A percentile compares a stretch with the other conserved stretches of the same genome.
Evolutionary conservation across 352 stramenopile genomes (phyloP).

Genomic region (Phytophthora meadii): DNA sequence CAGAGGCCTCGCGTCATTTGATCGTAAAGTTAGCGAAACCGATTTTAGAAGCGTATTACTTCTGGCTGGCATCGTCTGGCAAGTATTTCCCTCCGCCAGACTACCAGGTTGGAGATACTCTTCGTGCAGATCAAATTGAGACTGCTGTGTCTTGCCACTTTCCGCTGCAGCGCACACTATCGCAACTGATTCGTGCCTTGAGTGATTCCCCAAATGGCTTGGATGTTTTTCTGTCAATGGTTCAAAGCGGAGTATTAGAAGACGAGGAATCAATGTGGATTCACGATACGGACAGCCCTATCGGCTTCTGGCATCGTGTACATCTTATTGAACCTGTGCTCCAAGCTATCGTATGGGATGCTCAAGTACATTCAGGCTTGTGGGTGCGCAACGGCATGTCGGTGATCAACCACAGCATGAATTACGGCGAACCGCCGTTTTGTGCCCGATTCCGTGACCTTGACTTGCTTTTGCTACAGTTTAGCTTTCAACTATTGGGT

Average conservation of each 20-base stretch:
- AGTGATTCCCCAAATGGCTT: slow-evolving; percentile 66
- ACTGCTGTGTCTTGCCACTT: slow-evolving; percentile 80
- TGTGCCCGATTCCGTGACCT: slow-evolving; percentile 85
- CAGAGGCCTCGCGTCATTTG: slow-evolving; percentile 38
- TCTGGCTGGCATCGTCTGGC: slow-evolving; percentile 76
- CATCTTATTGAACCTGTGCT: slow-evolving; percentile 82
- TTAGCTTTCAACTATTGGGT: slow-evolving; percentile 73
- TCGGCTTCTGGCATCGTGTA: slow-evolving; percentile 86
- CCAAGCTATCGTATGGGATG: slow-evolving; percentile 88
- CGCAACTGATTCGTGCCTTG: slow-evolving; percentile 74
- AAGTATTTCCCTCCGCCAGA: slow-evolving; percentile 82
- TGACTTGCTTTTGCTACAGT: slow-evolving; percentile 83
- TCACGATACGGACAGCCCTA: slow-evolving; percentile 57
- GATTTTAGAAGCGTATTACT: slow-evolving; percentile 80
- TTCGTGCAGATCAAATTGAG: slow-evolving; percentile 66
- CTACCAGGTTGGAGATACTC: slow-evolving; percentile 62
- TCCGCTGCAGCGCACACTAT: slow-evolving; percentile 78
- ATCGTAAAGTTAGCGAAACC: slow-evolving; percentile 67
- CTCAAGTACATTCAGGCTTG: slow-evolving; percentile 83
- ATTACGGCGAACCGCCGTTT: slow-evolving; percentile 89
- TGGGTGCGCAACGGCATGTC: slow-evolving; percentile 88
- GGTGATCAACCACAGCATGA: slow-evolving; percentile 91
- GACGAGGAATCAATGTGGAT: slow-evolving; percentile 58
- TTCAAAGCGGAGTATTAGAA: slow-evolving; percentile 40
- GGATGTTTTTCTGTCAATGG: slow-evolving; percentile 64